Conservation (phyloP, 441 rosid genomes). For the Pelargonium citronellum region DNA sequence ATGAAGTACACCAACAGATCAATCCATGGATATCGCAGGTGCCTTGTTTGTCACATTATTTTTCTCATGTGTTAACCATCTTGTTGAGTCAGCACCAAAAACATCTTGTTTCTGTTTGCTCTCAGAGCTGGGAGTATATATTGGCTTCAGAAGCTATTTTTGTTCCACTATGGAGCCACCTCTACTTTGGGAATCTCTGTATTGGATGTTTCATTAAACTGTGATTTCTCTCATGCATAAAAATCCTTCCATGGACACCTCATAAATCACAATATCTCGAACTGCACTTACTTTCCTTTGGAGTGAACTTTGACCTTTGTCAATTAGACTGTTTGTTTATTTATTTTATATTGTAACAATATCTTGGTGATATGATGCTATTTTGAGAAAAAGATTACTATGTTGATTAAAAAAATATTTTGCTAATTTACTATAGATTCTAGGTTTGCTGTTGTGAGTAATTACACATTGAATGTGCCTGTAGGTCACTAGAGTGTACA, state of each 20-base stretch:
- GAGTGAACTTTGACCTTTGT: too few species aligned
- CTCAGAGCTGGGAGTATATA: too few species aligned
- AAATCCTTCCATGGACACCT: too few species aligned
- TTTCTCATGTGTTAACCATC: neutral
- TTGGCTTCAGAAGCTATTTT: too few species aligned
- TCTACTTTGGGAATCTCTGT: too few species aligned
- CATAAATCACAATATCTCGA: too few species aligned
- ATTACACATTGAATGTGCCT: constrained; percentile 12
- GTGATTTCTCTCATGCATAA: too few species aligned
- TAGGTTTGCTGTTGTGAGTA: constrained; percentile 8
- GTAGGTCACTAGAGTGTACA: constrained; percentile 81
- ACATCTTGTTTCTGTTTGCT: too few species aligned
- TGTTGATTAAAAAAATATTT: neutral
- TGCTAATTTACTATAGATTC: neutral
- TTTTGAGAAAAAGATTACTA: neutral
- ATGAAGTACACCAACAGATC: constrained; percentile 81
- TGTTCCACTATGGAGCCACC: too few species aligned
- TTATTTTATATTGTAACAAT: neutral
- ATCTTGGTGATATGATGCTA: neutral
- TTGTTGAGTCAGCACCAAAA: neutral
- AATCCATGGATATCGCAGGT: constrained; percentile 95
- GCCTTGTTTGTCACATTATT: constrained; percentile 11
- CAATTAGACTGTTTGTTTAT: too few species aligned
- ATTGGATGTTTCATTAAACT: too few species aligned
- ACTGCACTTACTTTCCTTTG: too few species aligned